Evolutionary conservation across 139 green algal genomes (phyloP).

Genomic region (Penium margaritaceum): DNA sequence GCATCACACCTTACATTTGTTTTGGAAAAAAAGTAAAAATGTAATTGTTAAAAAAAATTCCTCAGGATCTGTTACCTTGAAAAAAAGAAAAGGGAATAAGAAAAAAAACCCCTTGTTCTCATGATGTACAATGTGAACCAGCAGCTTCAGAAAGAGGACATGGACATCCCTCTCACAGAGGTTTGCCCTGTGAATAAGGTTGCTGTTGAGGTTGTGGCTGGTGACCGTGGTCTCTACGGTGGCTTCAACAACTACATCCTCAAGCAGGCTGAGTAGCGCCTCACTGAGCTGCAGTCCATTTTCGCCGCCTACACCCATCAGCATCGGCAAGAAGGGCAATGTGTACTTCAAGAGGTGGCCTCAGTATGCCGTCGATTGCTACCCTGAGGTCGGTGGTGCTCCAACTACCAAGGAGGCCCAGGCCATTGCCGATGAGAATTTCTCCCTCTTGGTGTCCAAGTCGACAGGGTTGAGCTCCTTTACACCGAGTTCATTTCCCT

Average conservation of each 20-base stretch:
- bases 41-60: no score
- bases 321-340: constrained; percentile 83
- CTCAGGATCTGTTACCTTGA: no score
- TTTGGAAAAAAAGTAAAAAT: no score
- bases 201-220: constrained; percentile 76
- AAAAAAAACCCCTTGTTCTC: no score
- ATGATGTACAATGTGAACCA: constrained; percentile 97
- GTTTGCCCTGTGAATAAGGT: constrained; percentile 89
- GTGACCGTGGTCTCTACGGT: constrained; percentile 94
- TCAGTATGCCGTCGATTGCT: constrained; percentile 48
- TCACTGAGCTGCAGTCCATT: constrained; percentile 69
- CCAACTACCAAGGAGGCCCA: constrained; percentile 93
- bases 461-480: constrained; percentile 93
- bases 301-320: constrained; percentile 74
- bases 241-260: constrained; percentile 97
- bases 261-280: constrained; percentile 77
- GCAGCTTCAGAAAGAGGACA: constrained; percentile 83
- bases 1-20: no score
- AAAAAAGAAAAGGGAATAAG: no score
- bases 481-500: constrained; percentile 98
- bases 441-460: constrained; percentile 84
- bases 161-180: constrained; percentile 85
- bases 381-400: constrained; percentile 69
- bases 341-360: constrained; percentile 76
- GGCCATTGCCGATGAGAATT: constrained; percentile 91